Evolutionary conservation across 1,139 yeast genomes (phyloP), one percentile per base, ranked within the genome.

Genomic region (Candida pseudocylindracea): DNA sequence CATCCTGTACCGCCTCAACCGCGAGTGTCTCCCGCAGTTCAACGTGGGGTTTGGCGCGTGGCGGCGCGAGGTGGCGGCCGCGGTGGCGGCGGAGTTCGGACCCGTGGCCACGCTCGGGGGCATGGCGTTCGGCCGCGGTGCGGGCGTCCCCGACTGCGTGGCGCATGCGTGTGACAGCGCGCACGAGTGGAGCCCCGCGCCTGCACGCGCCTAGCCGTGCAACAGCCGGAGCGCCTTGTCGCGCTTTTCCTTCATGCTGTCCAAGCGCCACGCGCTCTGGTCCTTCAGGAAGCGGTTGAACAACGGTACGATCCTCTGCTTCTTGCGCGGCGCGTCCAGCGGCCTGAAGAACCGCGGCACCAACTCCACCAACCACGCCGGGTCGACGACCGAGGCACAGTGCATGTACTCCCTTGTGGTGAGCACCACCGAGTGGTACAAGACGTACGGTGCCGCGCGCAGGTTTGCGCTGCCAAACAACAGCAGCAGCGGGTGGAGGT

Each of bases 331-430:
- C 12, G 51, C 50, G 35, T 54, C 49, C 30, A 54, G 34, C 32
- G 61, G 63, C 48, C 72, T 71, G 61, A 79, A 88, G 50, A 74
- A 85, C 34, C 71, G 70, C 1, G 98, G 95, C 2, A 96, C 96
- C 29, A 70, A 64, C 42, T 78, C 83, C 7, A 74, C 60, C 30
- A 88, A 57, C 95, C 96, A 85, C 39, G 60, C 60, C 0, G 95
- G 85, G 36, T 81, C 91, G 33, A 88, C 72, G 4, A 67, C 60
- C 0, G 92, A 74, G 8, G 73, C 78, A 42, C 81, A 76, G 37
- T 81, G 91, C 94, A 88, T 81, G 49, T 83, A 88, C 55, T 85
- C 96, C 45, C 71, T 72, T 5, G 81, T 64, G 0, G 96, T 88
- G 43, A 80, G 57, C 31, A 85, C 57, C 35, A 88, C 57, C 6